Percentiles rank a stretch among this genome's conserved stretches.
Conservation (phyloP, 345 rosid species). For the Acer yangbiense region DNA sequence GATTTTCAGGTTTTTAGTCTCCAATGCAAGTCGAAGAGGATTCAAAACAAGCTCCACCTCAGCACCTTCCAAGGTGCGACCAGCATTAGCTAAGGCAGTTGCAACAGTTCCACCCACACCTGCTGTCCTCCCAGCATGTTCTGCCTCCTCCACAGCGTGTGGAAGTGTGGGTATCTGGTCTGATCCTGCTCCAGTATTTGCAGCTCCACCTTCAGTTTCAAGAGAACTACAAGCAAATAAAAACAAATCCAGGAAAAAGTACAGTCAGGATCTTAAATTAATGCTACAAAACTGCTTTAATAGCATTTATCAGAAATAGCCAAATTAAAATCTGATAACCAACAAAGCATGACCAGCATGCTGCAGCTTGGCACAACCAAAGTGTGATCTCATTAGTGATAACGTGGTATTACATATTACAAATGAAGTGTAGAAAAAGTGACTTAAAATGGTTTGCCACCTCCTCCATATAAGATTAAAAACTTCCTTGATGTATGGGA, state of each 20-base stretch:
- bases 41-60: slow-evolving; percentile 88
- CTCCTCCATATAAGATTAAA: background rate
- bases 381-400: background rate
- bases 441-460: background rate
- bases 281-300: background rate
- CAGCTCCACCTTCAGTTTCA: slow-evolving; percentile 59
- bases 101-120: slow-evolving; percentile 42
- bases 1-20: slow-evolving; percentile 86
- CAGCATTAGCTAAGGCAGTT: slow-evolving; percentile 74
- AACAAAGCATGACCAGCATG: background rate
- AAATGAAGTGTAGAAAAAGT: background rate
- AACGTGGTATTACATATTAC: background rate
- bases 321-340: slow-evolving; percentile 16
- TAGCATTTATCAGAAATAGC: background rate
- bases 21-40: slow-evolving; percentile 91
- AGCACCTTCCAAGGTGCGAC: slow-evolving; percentile 75
- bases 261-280: slow-evolving; percentile 1
- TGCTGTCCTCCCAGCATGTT: slow-evolving; percentile 42
- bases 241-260: background rate
- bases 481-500: background rate
- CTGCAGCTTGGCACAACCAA: background rate
- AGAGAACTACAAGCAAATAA: slow-evolving; percentile 46
- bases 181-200: slow-evolving; percentile 41
- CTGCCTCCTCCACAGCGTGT: slow-evolving; percentile 41
- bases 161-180: slow-evolving; percentile 38